phyloP scores from a whole-genome alignment of 2,329 filamentous ascomycete genomes.

The Lanzia echinophila region DNA sequence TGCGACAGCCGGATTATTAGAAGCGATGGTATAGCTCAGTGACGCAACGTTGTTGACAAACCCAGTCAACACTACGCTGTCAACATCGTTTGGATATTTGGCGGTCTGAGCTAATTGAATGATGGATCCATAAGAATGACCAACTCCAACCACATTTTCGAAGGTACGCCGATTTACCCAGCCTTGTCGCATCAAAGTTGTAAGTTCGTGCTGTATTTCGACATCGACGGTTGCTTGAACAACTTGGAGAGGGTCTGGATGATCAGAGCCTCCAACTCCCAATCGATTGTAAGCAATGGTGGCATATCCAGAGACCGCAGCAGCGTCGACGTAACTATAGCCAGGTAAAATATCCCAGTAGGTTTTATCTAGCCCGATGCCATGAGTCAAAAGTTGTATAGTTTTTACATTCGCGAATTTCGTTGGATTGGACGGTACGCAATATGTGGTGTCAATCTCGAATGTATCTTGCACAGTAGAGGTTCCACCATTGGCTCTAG shows the following conservation, averaged over 20 bases:
- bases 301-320: conserved; percentile 34
- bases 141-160: not conserved
- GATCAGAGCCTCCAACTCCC: not conserved
- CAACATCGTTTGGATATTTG: not conserved
- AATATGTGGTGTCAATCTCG: not conserved
- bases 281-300: conserved; percentile 15
- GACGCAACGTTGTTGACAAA: no score
- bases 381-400: conserved; percentile 8
- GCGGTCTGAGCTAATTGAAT: not conserved
- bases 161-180: not conserved
- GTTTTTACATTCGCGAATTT: not conserved
- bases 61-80: not conserved
- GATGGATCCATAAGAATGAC: not conserved
- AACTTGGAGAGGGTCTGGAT: not conserved
- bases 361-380: conserved; percentile 3
- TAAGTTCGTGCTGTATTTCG: not conserved
- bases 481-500: not conserved
- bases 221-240: not conserved
- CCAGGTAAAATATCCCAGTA: conserved; percentile 12
- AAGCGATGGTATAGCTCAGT: no score
- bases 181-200: not conserved
- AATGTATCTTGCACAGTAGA: not conserved
- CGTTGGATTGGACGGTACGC: not conserved
- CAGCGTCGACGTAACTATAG: conserved; percentile 54
- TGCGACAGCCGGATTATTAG: no score